Base-by-base conservation (phyloP, 352 stramenopile genomes). In the Pythium phragmitis region DNA sequence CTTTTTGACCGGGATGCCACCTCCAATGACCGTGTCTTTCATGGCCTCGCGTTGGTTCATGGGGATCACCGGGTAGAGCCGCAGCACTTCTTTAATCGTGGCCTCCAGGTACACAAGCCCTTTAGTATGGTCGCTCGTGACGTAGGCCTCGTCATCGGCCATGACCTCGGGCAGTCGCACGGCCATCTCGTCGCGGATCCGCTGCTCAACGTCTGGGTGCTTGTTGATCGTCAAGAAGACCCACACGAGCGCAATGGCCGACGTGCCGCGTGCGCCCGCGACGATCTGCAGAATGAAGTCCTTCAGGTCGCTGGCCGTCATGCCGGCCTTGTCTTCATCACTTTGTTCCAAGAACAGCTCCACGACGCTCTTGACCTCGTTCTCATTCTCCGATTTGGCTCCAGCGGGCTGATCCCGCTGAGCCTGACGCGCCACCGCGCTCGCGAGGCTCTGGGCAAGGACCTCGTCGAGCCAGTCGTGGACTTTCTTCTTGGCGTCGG, bases 221-320 rank as follows among this genome's bases (percentile, higher is more conserved):
- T 73, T 78, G 51, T 76, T 74, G 4, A 96, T 69, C 61, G 82
- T 76, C 47, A 89, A 30, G 42, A 96, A 72, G 14, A 89, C 70
- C 88, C 87, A 96, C 45, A 67, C 73, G n/a, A 96, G 48, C 19
- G 85, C 79, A 56, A 62, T 70, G 4, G 87, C 76, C 3, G 87
- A 94, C 3, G 82, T 96, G 57, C 92, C 87, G 36, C 79, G 73
- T 7, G 87, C 87, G 14, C 80, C 87, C 14, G 87, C 45, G 26
- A 96, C 65, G 47, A 96, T 75, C 4, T 72, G 73, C 11, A 95
- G 73, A 7, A 87, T 74, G 21, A 96, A 70, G 30, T 94, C 82
- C 7, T 78, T 58, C 16, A 96, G 72, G 51, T 85, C 85, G 39
- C 77, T 80, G 7, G 73, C 65, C 7, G 77, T 62, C 42, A 85